Evolutionary conservation across 2,329 filamentous ascomycete species (phyloP), one percentile per base, ranked within the genome.

Genomic region (Paraconiothyrium sp.): DNA sequence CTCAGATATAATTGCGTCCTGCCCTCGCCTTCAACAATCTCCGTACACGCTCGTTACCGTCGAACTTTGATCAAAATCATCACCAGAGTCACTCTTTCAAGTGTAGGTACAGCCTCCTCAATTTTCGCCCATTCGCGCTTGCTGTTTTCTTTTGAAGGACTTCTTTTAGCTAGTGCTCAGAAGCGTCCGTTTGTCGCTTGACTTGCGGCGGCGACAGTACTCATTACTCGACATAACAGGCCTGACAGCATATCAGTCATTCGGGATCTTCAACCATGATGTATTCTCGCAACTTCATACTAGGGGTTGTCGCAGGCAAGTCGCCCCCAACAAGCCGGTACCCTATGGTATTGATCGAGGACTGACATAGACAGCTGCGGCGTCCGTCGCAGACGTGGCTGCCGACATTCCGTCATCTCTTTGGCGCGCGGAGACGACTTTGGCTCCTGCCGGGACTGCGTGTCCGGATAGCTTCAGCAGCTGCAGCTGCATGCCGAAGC

Each of bases 401-500:
- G 39, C n/a, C 11, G 44, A 52, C 11, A 35, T 20, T 27, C 50
- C 35, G 50, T 20, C 35, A 9, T 1, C 37, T 13, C 16, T 39
- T 6, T 39, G 37, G 37, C 11, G 37, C 13, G 37, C 41, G 10
- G 52, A n/a, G 24, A 34, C 14, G 16, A 35, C 32, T 37, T 4
- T 13, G 37, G 41, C 41, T 37, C 43, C 54, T 14, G 11, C 16
- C 4, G 43, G 43, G 13, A 10, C 14, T 14, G 43, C 20, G 7
- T 47, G 37, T 20, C 13, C 32, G 11, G 30, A 22, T 5, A 22
- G 20, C n/a, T 34, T 41, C 49, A 34, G 35, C 13, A 34, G 20
- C 27, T 55, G 52, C 49, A 34, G 34, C n/a, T 58, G 57, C 32
- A 30, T 54, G 14, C 49, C 57, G 6, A 54, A 54, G 48, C 48